Evolutionary conservation across 495 filamentous ascomycete genomes (phyloP).

Genomic region (Aspergillus affinis): DNA sequence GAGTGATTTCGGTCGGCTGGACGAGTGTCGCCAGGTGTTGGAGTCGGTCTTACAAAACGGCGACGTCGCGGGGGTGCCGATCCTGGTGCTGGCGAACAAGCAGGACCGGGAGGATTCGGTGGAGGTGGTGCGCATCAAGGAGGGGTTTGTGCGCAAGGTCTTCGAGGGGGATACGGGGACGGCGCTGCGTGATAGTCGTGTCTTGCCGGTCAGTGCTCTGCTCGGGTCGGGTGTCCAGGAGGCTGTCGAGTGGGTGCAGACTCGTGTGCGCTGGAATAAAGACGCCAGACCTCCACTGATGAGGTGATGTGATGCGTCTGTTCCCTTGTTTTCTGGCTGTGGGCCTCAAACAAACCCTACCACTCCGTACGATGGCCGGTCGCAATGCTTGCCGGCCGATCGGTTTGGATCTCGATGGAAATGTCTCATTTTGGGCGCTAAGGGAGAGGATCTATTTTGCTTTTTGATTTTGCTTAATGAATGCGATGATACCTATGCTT

Average conservation of each 20-base stretch:
- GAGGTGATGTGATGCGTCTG: constrained; percentile 52
- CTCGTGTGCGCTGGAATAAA: constrained; percentile 92
- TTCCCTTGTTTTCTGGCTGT: too few relatives aligned
- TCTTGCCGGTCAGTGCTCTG: constrained; percentile 87
- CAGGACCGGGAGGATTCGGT: constrained; percentile 97
- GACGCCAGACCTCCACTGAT: constrained; percentile 89
- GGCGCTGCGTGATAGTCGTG: constrained; percentile 82
- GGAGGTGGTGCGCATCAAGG: constrained; percentile 95
- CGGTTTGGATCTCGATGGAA: background rate
- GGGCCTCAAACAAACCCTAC: too few relatives aligned
- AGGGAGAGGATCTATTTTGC: background rate
- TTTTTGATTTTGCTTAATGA: background rate
- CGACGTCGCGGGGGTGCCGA: constrained; percentile 84
- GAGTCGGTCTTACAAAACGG: constrained; percentile 80
- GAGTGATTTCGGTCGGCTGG: constrained; percentile 64
- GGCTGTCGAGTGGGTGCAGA: constrained; percentile 93
- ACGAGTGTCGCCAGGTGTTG: constrained; percentile 84
- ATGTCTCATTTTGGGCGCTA: background rate
- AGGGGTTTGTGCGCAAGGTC: constrained; percentile 87
- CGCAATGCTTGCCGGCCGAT: background rate
- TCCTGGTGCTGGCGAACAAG: constrained; percentile 94
- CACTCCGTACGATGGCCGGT: too few relatives aligned
- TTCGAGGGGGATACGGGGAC: constrained; percentile 90
- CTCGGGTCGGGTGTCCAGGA: constrained; percentile 89
- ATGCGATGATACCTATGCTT: background rate